phyloP scores from a whole-genome alignment of 306 rosid species.

The Cicer chorassanicum region DNA sequence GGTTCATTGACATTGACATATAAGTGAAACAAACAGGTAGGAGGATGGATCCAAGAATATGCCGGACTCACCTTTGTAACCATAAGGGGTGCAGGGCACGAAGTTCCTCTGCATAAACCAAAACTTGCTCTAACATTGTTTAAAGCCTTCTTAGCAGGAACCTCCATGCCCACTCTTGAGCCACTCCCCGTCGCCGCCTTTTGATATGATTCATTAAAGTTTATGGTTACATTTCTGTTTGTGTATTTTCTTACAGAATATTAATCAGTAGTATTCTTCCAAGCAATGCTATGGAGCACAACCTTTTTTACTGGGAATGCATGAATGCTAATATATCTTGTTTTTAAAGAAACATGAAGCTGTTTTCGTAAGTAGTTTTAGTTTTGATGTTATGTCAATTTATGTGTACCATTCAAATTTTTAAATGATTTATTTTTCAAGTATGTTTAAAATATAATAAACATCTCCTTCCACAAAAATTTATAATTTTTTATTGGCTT shows the following conservation, averaged over 20 bases:
- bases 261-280: background rate
- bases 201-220: constrained; percentile 40
- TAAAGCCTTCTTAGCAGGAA: constrained; percentile 73
- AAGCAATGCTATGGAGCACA: background rate
- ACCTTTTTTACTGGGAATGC: background rate
- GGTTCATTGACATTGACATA: constrained; percentile 6
- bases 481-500: too few relatives aligned
- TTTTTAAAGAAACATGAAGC: background rate
- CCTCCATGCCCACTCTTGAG: constrained; percentile 60
- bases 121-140: constrained; percentile 73
- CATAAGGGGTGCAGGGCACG: constrained; percentile 95
- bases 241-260: background rate
- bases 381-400: too few relatives aligned
- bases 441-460: too few relatives aligned
- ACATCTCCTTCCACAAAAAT: too few relatives aligned
- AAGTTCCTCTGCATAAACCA: constrained; percentile 90
- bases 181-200: constrained; percentile 42
- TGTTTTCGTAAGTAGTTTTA: background rate
- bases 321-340: background rate
- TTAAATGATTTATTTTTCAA: too few relatives aligned
- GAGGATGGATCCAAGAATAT: constrained; percentile 96
- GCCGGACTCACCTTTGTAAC: constrained; percentile 78
- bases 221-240: background rate
- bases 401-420: too few relatives aligned
- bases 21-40: constrained; percentile 63